These are phyloP conservation scores for Teunomyces tritomae DNA, from an alignment of 805 yeast species.

Conservation along the genomic window DNA sequence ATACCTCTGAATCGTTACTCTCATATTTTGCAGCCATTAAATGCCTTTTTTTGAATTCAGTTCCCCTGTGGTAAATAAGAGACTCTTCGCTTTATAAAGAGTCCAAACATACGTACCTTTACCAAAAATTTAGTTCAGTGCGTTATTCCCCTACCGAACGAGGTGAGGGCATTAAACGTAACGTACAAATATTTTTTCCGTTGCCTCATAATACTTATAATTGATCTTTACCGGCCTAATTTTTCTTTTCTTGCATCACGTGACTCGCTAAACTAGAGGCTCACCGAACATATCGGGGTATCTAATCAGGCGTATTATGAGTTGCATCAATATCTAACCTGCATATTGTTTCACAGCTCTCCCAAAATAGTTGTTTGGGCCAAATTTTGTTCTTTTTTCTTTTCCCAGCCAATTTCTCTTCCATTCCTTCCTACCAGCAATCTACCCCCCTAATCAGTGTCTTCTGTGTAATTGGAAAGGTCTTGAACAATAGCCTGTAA, in stretches of 20 bases:
- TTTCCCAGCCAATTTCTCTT: background rate
- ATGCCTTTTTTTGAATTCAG: background rate
- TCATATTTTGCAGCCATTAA: background rate
- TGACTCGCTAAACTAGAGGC: background rate
- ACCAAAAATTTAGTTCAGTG: too few relatives aligned
- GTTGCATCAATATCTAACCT: background rate
- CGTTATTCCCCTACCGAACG: too few relatives aligned
- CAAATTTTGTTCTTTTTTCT: conserved; percentile 1
- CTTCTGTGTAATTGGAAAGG: background rate
- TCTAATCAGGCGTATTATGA: background rate
- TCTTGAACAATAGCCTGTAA: background rate
- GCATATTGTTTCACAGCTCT: background rate
- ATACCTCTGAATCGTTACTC: background rate
- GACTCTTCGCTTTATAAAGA: background rate
- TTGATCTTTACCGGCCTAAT: background rate
- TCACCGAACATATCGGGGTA: background rate
- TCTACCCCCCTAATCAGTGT: background rate
- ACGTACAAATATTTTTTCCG: background rate
- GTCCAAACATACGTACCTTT: background rate
- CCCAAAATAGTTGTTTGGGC: background rate
- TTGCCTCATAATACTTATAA: background rate
- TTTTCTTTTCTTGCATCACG: background rate
- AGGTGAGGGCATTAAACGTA: background rate
- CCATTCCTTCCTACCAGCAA: conserved; percentile 1
- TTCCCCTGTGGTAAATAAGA: background rate